Evolutionary conservation across 768 basidiomycete species (phyloP), one percentile per base, ranked within the genome.

Genomic region (Brasilioporus rufonigricans): DNA sequence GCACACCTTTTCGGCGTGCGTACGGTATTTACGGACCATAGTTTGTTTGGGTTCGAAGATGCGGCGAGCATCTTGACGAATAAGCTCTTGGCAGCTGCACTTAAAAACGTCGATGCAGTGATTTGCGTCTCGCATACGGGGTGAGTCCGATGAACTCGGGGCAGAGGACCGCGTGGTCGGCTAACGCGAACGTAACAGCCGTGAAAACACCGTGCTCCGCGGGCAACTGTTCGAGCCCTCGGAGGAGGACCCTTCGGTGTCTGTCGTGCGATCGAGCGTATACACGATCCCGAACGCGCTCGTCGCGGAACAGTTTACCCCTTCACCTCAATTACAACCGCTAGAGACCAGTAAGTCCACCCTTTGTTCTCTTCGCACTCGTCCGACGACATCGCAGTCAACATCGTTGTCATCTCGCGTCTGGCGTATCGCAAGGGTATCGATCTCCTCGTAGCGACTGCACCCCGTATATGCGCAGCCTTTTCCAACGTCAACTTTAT

Each of bases 101-200:
- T 99, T 65, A 82, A 86, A 56, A 94, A 96, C 66, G 91, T 95
- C 0, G 96, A 98, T 61, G 93, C 88, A 0, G 92, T 91, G 1
- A 94, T 98, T 24, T 98, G 94, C 62, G 97, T 98, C 45, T 96
- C 93, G 9, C 90, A 98, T 72, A 98, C 95, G 0, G 93, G 96
- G 96, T 93, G 65, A 50, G 84, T 65, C 24, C 5, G 13, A 14
- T 29, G 1, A 24, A 19, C n/a, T 4, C 2, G 16, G 12, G 11
- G 5, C 3, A 7, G 19, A 19, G 26, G n/a, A 23, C 38, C 4
- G 23, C 13, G n/a, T 26, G 27, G 43, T 35, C 3, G n/a, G 11
- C 9, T 23, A n/a, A 56, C 41, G 12, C 16, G 14, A n/a, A 36
- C 50, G 11, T 19, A 23, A 19, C 62, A 98, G 96, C 24, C 92